phyloP scores from a whole-genome alignment of 768 basidiomycete genomes.

The Leccinum pellstonianum region DNA sequence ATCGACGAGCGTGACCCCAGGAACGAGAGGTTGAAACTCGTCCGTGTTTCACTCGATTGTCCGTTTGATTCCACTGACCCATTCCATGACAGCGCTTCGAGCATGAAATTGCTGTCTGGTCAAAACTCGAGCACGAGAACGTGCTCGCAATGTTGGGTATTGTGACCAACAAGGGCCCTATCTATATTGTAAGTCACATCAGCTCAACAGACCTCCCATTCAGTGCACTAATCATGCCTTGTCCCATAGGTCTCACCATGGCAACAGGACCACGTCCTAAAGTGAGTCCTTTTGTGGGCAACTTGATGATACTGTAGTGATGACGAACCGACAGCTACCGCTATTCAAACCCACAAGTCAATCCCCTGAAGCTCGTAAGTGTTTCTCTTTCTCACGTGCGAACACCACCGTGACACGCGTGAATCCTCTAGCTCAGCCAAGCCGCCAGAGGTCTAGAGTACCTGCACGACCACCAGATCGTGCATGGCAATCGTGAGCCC shows the following conservation, averaged over 20 bases:
- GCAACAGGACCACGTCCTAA: conserved; percentile 56
- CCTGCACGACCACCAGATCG: conserved; percentile 48
- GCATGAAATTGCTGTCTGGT: conserved; percentile 56
- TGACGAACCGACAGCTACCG: conserved; percentile 39
- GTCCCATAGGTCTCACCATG: conserved; percentile 54
- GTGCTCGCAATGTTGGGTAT: conserved; percentile 51
- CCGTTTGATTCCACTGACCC: neutral
- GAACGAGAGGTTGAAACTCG: conserved; percentile 40
- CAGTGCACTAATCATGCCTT: neutral
- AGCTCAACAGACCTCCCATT: neutral
- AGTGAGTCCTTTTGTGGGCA: conserved; percentile 33
- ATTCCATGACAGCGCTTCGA: conserved; percentile 46
- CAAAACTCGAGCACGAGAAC: conserved; percentile 48
- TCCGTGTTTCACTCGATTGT: conserved; percentile 5
- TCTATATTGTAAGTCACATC: conserved; percentile 43
- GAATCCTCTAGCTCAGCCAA: conserved; percentile 41
- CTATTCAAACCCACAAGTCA: conserved; percentile 32
- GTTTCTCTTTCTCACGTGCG: neutral
- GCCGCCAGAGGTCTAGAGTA: conserved; percentile 59
- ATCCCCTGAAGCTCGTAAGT: conserved; percentile 44
- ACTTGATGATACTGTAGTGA: neutral
- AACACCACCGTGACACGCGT: neutral
- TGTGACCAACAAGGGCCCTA: conserved; percentile 50
- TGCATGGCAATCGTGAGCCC: conserved; percentile 62
- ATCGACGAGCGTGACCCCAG: conserved; percentile 43